phyloP scores from a whole-genome alignment of 768 basidiomycete genomes.

The Amylocystis lapponica region DNA sequence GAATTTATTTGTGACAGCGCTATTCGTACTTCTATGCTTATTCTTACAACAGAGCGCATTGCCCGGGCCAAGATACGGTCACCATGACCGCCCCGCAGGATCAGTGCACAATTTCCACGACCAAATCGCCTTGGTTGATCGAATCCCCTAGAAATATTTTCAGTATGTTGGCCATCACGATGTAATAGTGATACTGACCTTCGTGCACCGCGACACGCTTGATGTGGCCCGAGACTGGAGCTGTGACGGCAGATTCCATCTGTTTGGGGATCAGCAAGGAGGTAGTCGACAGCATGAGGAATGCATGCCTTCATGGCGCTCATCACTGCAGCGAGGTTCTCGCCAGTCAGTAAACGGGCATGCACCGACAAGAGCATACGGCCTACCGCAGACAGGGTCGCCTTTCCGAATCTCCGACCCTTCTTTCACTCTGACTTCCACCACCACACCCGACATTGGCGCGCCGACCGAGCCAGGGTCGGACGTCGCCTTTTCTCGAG shows the following conservation, averaged over 20 bases:
- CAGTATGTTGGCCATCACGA: background rate
- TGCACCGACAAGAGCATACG: slow-evolving; percentile 3
- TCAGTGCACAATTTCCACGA: slow-evolving; percentile 81
- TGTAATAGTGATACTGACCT: slow-evolving; percentile 43
- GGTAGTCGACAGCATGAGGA: slow-evolving; percentile 1
- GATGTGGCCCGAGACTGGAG: slow-evolving; percentile 94
- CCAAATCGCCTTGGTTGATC: slow-evolving; percentile 89
- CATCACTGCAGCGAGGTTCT: slow-evolving; percentile 49
- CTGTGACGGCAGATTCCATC: slow-evolving; percentile 98
- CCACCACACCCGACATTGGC: slow-evolving; percentile 96
- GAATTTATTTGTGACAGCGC: slow-evolving; percentile 10
- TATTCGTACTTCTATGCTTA: slow-evolving; percentile 10
- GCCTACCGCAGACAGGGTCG: slow-evolving; percentile 87
- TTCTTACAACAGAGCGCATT: slow-evolving; percentile 13
- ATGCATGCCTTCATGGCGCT: slow-evolving; percentile 90
- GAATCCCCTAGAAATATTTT: slow-evolving; percentile 64
- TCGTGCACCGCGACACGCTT: slow-evolving; percentile 89
- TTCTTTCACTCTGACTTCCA: slow-evolving; percentile 97
- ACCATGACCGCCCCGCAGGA: background rate
- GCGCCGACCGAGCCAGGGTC: slow-evolving; percentile 98
- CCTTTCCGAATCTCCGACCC: slow-evolving; percentile 98
- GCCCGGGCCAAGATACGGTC: no score
- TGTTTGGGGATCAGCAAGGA: slow-evolving; percentile 29
- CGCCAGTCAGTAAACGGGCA: slow-evolving; percentile 11
- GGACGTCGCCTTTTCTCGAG: slow-evolving; percentile 88